phyloP scores from a whole-genome alignment of 805 yeast genomes.

The Phaffomyces thermotolerans region DNA sequence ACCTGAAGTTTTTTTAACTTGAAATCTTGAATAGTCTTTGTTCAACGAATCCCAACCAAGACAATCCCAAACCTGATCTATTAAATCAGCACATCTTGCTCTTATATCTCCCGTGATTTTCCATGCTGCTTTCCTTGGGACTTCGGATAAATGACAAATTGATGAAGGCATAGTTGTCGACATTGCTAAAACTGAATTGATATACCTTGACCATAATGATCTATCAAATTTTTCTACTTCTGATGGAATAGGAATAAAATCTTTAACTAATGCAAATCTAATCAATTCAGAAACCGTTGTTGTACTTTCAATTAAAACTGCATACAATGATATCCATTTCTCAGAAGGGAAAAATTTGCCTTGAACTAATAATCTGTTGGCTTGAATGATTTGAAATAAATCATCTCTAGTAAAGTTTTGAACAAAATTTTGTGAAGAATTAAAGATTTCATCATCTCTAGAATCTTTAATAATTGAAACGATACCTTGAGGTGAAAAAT shows the following conservation, averaged over 20 bases:
- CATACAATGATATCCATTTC: slow-evolving; percentile 67
- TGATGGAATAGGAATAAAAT: slow-evolving; percentile 43
- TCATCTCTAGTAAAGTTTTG: slow-evolving; percentile 36
- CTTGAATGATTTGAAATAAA: slow-evolving; percentile 34
- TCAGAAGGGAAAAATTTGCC: slow-evolving; percentile 57
- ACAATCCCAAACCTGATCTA: slow-evolving; percentile 64
- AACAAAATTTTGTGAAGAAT: slow-evolving; percentile 34
- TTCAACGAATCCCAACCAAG: slow-evolving; percentile 57
- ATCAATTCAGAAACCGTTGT: slow-evolving; percentile 47
- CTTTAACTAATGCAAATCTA: slow-evolving; percentile 39
- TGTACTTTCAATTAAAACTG: slow-evolving; percentile 49
- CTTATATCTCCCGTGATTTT: slow-evolving; percentile 59
- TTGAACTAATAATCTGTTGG: slow-evolving; percentile 43
- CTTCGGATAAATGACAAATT: slow-evolving; percentile 59
- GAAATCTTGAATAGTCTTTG: slow-evolving; percentile 51
- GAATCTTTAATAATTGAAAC: slow-evolving; percentile 31
- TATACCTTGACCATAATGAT: slow-evolving; percentile 60
- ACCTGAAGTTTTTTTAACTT: slow-evolving; percentile 57
- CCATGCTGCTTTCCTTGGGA: slow-evolving; percentile 66
- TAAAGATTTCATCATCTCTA: slow-evolving; percentile 32
- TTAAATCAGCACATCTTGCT: slow-evolving; percentile 44
- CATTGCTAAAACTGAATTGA: slow-evolving; percentile 49
- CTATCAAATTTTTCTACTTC: slow-evolving; percentile 49
- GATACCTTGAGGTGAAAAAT: slow-evolving; percentile 37
- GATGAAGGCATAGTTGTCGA: slow-evolving; percentile 64